Evolutionary conservation across 768 basidiomycete species (phyloP).

Genomic region (Psilocybe sp.): DNA sequence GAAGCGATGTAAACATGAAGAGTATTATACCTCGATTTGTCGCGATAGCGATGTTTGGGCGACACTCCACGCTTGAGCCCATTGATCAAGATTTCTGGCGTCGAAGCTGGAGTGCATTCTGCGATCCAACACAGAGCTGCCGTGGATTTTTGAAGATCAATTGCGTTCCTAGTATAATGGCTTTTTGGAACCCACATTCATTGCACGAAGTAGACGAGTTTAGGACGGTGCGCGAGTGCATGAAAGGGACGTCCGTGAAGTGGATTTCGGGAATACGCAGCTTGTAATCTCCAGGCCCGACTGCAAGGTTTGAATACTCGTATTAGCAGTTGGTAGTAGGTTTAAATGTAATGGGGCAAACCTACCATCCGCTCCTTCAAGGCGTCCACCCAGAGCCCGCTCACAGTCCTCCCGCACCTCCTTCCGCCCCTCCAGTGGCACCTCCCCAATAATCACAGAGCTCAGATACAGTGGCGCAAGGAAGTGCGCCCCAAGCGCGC

Average conservation of each 20-base stretch:
- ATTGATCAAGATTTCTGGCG: slow-evolving; percentile 70
- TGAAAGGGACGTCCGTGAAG: slow-evolving; percentile 62
- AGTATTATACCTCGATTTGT: slow-evolving; percentile 53
- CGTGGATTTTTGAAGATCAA: background rate
- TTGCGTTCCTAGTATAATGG: slow-evolving; percentile 1
- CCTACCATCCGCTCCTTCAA: slow-evolving; percentile 40
- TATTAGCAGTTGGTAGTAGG: background rate
- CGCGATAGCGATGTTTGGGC: slow-evolving; percentile 61
- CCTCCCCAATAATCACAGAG: slow-evolving; percentile 71
- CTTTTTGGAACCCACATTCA: slow-evolving; percentile 51
- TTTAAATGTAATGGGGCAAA: slow-evolving; percentile 13
- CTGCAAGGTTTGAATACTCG: slow-evolving; percentile 24
- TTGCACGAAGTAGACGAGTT: slow-evolving; percentile 52
- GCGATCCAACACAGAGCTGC: slow-evolving; percentile 73
- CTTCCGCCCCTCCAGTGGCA: slow-evolving; percentile 36
- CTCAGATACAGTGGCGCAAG: slow-evolving; percentile 64
- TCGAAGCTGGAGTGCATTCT: slow-evolving; percentile 28
- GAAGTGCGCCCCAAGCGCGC: slow-evolving; percentile 62
- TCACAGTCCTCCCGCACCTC: slow-evolving; percentile 59
- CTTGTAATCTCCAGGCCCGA: slow-evolving; percentile 44
- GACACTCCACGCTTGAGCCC: slow-evolving; percentile 78
- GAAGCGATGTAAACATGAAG: background rate
- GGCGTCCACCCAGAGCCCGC: slow-evolving; percentile 60
- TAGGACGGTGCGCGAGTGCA: slow-evolving; percentile 47
- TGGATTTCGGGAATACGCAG: slow-evolving; percentile 47